A percentile compares a stretch with the other conserved stretches of the same genome.
These are phyloP conservation scores for Naganishia albida DNA, from an alignment of 1,284 basidiomycete genomes.

Conservation along the genomic window DNA sequence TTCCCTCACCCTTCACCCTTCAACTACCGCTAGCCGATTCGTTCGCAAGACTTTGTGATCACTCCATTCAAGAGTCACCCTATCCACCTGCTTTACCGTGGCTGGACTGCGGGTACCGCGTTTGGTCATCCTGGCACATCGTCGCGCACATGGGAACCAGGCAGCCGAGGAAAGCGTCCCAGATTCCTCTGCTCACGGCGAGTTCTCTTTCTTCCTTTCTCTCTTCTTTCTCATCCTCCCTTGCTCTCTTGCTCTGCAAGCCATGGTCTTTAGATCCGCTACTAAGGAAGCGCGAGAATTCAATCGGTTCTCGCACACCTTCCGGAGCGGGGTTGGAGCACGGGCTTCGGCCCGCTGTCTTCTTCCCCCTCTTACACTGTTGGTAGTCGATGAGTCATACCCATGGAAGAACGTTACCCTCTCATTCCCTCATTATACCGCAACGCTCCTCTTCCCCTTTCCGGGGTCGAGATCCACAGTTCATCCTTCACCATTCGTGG, in stretches of 20 bases:
- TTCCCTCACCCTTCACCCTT: neutral
- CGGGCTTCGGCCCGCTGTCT: neutral
- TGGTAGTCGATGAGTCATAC: constrained; percentile 34
- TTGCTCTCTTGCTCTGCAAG: neutral
- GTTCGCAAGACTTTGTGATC: neutral
- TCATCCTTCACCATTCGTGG: neutral
- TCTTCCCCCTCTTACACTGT: constrained; percentile 1
- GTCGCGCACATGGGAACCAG: neutral
- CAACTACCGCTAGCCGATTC: neutral
- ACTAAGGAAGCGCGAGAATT: constrained; percentile 18
- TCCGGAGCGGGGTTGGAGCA: neutral
- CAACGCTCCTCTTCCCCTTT: constrained; percentile 14
- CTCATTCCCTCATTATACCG: constrained; percentile 23
- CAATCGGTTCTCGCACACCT: neutral
- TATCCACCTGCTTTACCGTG: neutral
- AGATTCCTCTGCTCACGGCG: neutral
- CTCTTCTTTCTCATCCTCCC: constrained; percentile 1
- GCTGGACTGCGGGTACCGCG: constrained; percentile 12
- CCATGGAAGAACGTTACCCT: constrained; percentile 31
- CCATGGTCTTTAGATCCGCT: constrained; percentile 35
- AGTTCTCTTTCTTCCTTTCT: constrained; percentile 2
- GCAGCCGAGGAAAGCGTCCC: neutral
- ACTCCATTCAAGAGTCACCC: neutral
- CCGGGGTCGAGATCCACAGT: neutral
- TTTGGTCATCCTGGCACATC: constrained; percentile 5